Evolutionary conservation across 805 yeast genomes (phyloP).

Genomic region (Pichia paraexigua): DNA sequence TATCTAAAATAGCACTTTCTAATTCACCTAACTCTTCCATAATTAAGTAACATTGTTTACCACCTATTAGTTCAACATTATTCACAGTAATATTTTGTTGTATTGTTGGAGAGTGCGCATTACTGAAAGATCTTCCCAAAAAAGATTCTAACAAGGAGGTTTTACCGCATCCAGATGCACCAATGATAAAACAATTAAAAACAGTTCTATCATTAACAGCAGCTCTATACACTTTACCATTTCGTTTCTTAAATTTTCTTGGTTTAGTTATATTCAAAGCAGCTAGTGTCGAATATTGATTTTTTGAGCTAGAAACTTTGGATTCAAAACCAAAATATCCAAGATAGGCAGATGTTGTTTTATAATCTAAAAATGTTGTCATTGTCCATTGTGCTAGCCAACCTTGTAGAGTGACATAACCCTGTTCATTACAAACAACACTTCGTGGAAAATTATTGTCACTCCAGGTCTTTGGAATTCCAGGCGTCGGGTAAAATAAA

Average conservation of each 20-base stretch:
- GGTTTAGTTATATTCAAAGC: slow-evolving; percentile 81
- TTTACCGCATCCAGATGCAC: slow-evolving; percentile 83
- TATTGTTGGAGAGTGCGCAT: slow-evolving; percentile 71
- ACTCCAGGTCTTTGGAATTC: slow-evolving; percentile 81
- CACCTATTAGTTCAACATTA: slow-evolving; percentile 88
- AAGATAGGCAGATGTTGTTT: slow-evolving; percentile 77
- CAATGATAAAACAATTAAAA: slow-evolving; percentile 81
- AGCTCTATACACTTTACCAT: slow-evolving; percentile 58
- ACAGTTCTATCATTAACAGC: slow-evolving; percentile 78
- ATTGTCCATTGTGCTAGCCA: slow-evolving; percentile 99
- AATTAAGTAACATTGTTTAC: slow-evolving; percentile 89
- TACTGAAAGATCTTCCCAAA: slow-evolving; percentile 63
- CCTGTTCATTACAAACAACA: slow-evolving; percentile 84
- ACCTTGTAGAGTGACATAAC: slow-evolving; percentile 88
- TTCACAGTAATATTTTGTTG: slow-evolving; percentile 79
- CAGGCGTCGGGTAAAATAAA: slow-evolving; percentile 86
- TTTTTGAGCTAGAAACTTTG: slow-evolving; percentile 16
- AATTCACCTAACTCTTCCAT: slow-evolving; percentile 85
- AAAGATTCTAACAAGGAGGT: slow-evolving; percentile 78
- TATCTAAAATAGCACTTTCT: slow-evolving; percentile 74
- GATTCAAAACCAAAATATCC: slow-evolving; percentile 84
- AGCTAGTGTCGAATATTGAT: slow-evolving; percentile 17
- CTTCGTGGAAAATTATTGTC: slow-evolving; percentile 80
- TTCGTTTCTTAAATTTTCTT: slow-evolving; percentile 57
- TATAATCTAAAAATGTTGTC: slow-evolving; percentile 83